Conservation (phyloP, 1,284 basidiomycete species). For the Schizophyllum commune region DNA sequence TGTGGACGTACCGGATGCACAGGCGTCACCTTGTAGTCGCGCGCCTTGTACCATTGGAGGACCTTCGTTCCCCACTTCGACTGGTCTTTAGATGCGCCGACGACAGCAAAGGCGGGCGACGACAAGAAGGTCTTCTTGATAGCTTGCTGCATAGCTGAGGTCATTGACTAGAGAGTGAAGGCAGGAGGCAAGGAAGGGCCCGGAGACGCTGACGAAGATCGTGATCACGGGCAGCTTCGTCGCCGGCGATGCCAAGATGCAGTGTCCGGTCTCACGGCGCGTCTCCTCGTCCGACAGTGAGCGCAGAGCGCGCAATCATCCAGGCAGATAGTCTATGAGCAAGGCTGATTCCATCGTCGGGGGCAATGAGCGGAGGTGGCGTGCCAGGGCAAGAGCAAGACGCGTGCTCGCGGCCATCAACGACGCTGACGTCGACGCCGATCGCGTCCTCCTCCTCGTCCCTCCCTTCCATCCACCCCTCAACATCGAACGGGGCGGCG, state of each 20-base stretch:
- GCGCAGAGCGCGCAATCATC: no score
- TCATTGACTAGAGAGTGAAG: slow-evolving; percentile 1
- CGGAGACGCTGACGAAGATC: no score
- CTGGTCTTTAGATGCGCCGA: slow-evolving; percentile 73
- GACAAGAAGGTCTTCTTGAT: slow-evolving; percentile 56
- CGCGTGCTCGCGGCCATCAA: background rate
- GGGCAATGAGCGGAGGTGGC: background rate
- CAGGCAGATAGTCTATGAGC: background rate
- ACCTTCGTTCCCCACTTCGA: slow-evolving; percentile 73
- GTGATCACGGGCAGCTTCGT: no score
- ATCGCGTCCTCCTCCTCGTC: background rate
- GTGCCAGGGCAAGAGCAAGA: background rate
- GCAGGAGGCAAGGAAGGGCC: background rate
- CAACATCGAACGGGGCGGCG: background rate
- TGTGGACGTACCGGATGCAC: slow-evolving; percentile 51
- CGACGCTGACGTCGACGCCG: background rate
- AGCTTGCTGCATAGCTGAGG: background rate
- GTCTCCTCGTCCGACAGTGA: no score
- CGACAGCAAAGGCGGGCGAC: slow-evolving; percentile 60
- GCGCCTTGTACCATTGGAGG: slow-evolving; percentile 66
- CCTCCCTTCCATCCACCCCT: background rate
- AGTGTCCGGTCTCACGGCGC: no score
- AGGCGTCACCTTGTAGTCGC: slow-evolving; percentile 57
- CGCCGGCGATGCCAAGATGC: no score
- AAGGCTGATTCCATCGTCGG: background rate